Evolutionary conservation across 352 stramenopile species (phyloP), one percentile per base, ranked within the genome.

Genomic region (Poterioochromonas sp.): DNA sequence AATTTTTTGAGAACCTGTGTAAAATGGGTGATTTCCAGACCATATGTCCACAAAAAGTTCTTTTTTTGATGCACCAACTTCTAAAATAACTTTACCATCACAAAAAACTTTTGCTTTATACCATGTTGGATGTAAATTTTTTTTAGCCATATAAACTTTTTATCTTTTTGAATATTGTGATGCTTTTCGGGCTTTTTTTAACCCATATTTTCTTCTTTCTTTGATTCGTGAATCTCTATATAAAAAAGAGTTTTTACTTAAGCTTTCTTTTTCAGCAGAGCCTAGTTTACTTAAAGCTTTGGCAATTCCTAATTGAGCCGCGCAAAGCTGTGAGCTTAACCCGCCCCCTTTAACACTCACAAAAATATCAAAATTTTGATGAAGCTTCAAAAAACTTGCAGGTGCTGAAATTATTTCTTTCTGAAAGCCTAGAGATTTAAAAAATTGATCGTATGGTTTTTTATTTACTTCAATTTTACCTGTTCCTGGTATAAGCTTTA

Each of bases 381-480:
- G 3, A n/a, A 64, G 41, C 64, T 74, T 37, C 26, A 74, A 5
- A 37, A 74, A 51, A 15, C 11, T 37, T 35, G 41, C 64, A 51
- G 65, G 65, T 32, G 26, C 5, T 51, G 5, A 44, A 74, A 74
- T 32, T n/a, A 65, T n/a, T 5, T 37, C 11, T 5, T 32, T 37
- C 41, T 76, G 80, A 53, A 20, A 26, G 5, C 34, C 58, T 71
- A 71, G 22, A 81, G 76, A 65, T 78, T 79, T 5, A 83, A 82
- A 80, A 79, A 79, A 77, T 41, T 74, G 26, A 74, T 74, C 65
- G 69, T 49, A 81, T 79, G 79, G 76, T 39, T 41, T 47, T 77
- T 51, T 79, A 43, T 82, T 81, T 76, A 58, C 68, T 73, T 41
- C 80, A 82, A 82, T 54, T 70, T 51, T 76, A 54, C 35, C 65